Conservation (phyloP, 2,329 filamentous ascomycete species). For the Drechslera avenae region DNA sequence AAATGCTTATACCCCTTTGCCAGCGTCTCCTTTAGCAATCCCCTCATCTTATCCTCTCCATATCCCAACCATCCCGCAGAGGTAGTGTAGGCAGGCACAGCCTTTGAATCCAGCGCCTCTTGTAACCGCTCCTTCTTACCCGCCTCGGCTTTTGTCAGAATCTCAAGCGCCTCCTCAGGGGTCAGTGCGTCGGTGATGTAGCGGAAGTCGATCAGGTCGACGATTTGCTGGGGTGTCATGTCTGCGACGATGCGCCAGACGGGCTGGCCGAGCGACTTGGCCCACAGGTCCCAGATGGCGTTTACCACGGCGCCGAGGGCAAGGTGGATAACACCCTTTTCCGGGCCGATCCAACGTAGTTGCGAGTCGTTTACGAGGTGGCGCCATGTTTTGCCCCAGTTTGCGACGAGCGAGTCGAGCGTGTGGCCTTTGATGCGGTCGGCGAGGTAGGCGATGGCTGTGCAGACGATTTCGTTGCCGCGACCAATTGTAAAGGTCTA, state of each 20-base stretch:
- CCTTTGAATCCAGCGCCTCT: constrained; percentile 73
- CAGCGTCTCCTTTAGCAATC: constrained; percentile 73
- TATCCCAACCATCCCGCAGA: constrained; percentile 93
- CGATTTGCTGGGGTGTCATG: constrained; percentile 86
- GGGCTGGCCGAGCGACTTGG: constrained; percentile 81
- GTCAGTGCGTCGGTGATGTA: constrained; percentile 96
- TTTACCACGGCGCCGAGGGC: constrained; percentile 89
- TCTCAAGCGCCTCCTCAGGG: constrained; percentile 75
- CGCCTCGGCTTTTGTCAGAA: constrained; percentile 68
- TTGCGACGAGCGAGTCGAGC: constrained; percentile 73
- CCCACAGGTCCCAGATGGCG: constrained; percentile 95
- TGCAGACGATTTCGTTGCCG: constrained; percentile 90
- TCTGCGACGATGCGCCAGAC: constrained; percentile 90
- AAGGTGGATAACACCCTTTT: constrained; percentile 93
- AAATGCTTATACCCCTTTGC: constrained; percentile 80
- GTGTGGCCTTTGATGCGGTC: constrained; percentile 76
- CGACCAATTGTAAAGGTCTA: constrained; percentile 81
- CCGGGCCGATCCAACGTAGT: constrained; percentile 90
- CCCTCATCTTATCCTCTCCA: constrained; percentile 83
- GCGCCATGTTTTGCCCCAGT: constrained; percentile 90
- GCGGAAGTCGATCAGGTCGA: constrained; percentile 87
- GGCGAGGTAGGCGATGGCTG: constrained; percentile 78
- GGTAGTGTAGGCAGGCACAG: constrained; percentile 90
- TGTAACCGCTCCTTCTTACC: constrained; percentile 73
- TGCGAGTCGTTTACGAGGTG: constrained; percentile 91